phyloP scores from a whole-genome alignment of 2,329 filamentous ascomycete genomes.

The Aspergillus quadricinctus region DNA sequence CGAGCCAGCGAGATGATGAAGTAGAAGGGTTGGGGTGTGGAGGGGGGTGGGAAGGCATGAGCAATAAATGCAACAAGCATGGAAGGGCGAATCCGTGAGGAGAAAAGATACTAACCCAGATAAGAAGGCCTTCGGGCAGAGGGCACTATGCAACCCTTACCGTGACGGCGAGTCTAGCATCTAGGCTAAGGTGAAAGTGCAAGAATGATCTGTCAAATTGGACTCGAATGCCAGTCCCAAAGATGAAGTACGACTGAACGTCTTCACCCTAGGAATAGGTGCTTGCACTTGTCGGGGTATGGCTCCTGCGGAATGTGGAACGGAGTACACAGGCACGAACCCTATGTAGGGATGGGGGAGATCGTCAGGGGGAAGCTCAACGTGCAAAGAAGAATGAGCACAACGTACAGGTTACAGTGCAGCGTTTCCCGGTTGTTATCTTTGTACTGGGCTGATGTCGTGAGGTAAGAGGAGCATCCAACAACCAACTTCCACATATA shows the following conservation, averaged over 20 bases:
- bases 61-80: slow-evolving; percentile 7
- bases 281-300: slow-evolving; percentile 26
- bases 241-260: slow-evolving; percentile 46
- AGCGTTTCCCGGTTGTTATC: slow-evolving; percentile 23
- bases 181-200: slow-evolving; percentile 34
- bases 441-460: slow-evolving; percentile 22
- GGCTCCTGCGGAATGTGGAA: slow-evolving; percentile 37
- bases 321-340: slow-evolving; percentile 33
- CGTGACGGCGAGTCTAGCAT: slow-evolving; percentile 43
- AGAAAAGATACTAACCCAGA: slow-evolving; percentile 39
- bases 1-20: slow-evolving; percentile 1
- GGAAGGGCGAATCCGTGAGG: slow-evolving; percentile 22
- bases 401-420: slow-evolving; percentile 33
- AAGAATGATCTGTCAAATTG: slow-evolving; percentile 39
- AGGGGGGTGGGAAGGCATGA: slow-evolving; percentile 5
- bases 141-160: slow-evolving; percentile 41
- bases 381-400: slow-evolving; percentile 25
- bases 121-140: slow-evolving; percentile 36
- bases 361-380: slow-evolving; percentile 35
- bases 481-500: slow-evolving; percentile 26
- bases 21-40: slow-evolving; percentile 11
- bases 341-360: slow-evolving; percentile 36
- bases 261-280: slow-evolving; percentile 40
- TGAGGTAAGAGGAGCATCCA: slow-evolving; percentile 17
- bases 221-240: slow-evolving; percentile 33